Percentiles rank a stretch among this genome's conserved stretches.
These are phyloP conservation scores for Serendipita sp. DNA, from an alignment of 768 basidiomycete species.

Conservation along the genomic window DNA sequence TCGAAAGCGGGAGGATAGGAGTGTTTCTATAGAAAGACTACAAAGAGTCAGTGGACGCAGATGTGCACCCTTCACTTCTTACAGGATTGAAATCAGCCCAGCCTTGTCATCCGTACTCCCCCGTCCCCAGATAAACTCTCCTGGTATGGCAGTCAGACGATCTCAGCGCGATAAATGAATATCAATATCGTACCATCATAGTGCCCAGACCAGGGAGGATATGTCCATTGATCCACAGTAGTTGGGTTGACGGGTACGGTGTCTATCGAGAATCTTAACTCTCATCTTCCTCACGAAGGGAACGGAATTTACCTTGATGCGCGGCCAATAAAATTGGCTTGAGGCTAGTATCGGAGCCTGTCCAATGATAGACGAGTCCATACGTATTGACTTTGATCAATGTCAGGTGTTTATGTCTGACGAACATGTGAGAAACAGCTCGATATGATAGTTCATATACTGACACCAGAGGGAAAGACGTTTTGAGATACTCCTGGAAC, in stretches of 20 bases:
- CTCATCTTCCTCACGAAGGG: neutral
- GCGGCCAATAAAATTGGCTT: constrained; percentile 22
- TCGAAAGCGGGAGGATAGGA: constrained; percentile 45
- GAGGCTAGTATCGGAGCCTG: constrained; percentile 20
- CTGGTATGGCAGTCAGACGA: constrained; percentile 18
- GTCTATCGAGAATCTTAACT: constrained; percentile 13
- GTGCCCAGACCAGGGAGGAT: constrained; percentile 20
- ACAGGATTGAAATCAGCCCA: constrained; percentile 55
- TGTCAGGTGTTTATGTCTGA: constrained; percentile 19
- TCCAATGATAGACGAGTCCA: constrained; percentile 25
- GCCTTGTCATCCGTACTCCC: constrained; percentile 65
- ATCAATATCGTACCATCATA: constrained; percentile 9
- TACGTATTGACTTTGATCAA: constrained; percentile 26
- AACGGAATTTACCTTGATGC: constrained; percentile 12
- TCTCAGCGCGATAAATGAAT: neutral
- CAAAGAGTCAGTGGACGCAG: neutral
- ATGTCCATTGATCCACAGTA: constrained; percentile 26
- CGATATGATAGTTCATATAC: constrained; percentile 9
- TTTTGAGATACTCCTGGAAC: constrained; percentile 24
- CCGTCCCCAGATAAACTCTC: constrained; percentile 59
- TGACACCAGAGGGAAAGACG: constrained; percentile 27
- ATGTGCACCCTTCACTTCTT: constrained; percentile 7
- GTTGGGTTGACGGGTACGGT: constrained; percentile 23
- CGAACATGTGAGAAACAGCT: neutral
- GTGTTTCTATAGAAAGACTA: constrained; percentile 43